Conservation (phyloP, 345 rosid species). For the Aquilaria malaccensis region DNA sequence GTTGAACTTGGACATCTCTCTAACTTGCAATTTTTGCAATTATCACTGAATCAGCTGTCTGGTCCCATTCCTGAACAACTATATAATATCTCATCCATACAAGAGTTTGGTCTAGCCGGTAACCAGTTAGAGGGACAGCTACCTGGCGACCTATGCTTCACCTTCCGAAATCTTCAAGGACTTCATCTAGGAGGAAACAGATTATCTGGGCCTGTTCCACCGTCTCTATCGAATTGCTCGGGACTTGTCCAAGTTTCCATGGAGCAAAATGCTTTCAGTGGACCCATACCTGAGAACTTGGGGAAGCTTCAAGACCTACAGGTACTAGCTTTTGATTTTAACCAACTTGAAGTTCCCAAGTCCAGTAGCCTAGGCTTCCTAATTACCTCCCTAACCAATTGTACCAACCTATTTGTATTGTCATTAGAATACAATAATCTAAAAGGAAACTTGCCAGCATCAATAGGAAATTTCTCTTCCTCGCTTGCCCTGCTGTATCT, state of each 20-base stretch:
- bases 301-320: slow-evolving; percentile 8
- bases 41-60: neutral
- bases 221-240: slow-evolving; percentile 18
- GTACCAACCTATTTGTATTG: neutral
- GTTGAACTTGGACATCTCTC: slow-evolving; percentile 9
- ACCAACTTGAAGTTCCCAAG: slow-evolving; percentile 11
- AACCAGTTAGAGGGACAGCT: slow-evolving; percentile 10
- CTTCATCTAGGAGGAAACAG: neutral
- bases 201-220: slow-evolving; percentile 16
- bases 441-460: slow-evolving; percentile 13
- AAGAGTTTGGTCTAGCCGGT: neutral
- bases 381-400: slow-evolving; percentile 7
- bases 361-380: slow-evolving; percentile 15
- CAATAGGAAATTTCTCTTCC: slow-evolving; percentile 16
- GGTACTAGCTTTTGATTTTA: neutral
- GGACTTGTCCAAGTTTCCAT: neutral
- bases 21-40: neutral
- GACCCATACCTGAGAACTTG: slow-evolving; percentile 12
- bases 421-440: neutral
- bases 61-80: slow-evolving; percentile 12
- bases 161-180: slow-evolving; percentile 5
- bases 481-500: neutral
- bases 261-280: neutral
- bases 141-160: slow-evolving; percentile 1
- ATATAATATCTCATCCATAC: slow-evolving; percentile 14